Conservation (phyloP, 768 basidiomycete genomes). For the Boletellus sp. region DNA sequence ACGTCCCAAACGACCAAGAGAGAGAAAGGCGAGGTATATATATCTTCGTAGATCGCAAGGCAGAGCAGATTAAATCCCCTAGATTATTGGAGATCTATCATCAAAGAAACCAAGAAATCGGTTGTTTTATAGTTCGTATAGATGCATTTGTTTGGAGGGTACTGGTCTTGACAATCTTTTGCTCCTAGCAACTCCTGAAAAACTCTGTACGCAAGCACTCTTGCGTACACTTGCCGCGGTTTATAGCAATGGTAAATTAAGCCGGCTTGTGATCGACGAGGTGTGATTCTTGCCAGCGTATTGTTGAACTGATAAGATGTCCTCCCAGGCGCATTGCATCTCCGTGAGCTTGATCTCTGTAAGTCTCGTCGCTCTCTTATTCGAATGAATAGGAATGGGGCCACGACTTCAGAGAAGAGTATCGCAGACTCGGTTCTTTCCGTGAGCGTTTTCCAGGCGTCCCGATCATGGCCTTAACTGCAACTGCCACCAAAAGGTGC, state of each 20-base stretch:
- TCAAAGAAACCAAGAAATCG: conserved; percentile 56
- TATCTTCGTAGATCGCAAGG: neutral
- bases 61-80: neutral
- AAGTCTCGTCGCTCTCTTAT: neutral
- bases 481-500: conserved; percentile 72
- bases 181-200: conserved; percentile 72
- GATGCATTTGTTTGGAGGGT: neutral
- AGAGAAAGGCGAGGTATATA: conserved; percentile 53
- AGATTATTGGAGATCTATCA: conserved; percentile 63
- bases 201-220: conserved; percentile 55
- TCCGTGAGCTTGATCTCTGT: conserved; percentile 45
- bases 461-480: conserved; percentile 86
- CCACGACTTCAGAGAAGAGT: conserved; percentile 74
- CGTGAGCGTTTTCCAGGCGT: conserved; percentile 61
- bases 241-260: conserved; percentile 55
- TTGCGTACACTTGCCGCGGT: conserved; percentile 45
- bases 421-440: conserved; percentile 68
- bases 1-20: conserved; percentile 58
- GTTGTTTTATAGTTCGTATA: conserved; percentile 66
- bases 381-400: conserved; percentile 68
- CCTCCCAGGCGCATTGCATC: conserved; percentile 73
- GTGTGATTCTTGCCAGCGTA: conserved; percentile 33
- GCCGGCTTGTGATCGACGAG: conserved; percentile 79
- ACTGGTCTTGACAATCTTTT: neutral
- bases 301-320: conserved; percentile 1